phyloP scores from a whole-genome alignment of 2,329 filamentous ascomycete species.

The Aspergillus caelatus region DNA sequence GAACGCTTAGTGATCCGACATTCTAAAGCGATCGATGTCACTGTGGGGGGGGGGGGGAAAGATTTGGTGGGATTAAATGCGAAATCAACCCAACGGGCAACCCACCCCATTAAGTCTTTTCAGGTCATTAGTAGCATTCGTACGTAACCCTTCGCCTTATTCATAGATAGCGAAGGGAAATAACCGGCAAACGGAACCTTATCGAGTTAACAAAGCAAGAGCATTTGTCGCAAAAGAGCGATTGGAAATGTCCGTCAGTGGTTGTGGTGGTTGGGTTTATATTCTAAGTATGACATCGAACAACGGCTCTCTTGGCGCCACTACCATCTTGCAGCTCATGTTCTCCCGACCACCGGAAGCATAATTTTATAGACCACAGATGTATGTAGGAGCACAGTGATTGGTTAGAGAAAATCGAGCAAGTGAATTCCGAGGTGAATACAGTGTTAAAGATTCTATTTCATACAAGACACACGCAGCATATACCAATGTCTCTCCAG shows the following conservation, averaged over 20 bases:
- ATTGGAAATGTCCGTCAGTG: neutral
- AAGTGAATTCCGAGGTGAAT: slow-evolving; percentile 3
- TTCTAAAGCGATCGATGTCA: slow-evolving; percentile 20
- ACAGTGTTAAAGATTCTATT: slow-evolving; percentile 22
- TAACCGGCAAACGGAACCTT: neutral
- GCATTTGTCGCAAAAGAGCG: neutral
- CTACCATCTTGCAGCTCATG: neutral
- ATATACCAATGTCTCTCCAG: slow-evolving; percentile 13
- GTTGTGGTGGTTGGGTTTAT: neutral
- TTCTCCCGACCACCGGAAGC: neutral
- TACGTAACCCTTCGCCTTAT: neutral
- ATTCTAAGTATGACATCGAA: slow-evolving; percentile 15
- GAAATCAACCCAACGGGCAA: neutral
- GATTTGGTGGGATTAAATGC: neutral
- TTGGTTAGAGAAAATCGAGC: neutral
- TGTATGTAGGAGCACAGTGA: neutral
- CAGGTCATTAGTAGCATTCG: neutral
- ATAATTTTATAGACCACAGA: neutral
- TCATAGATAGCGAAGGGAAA: neutral
- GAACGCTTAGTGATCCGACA: slow-evolving; percentile 19
- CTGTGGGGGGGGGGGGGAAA: slow-evolving; percentile 20
- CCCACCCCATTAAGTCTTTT: neutral
- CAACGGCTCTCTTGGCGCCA: slow-evolving; percentile 13
- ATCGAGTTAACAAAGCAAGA: neutral
- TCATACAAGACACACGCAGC: slow-evolving; percentile 26